A percentile compares a stretch with the other conserved stretches of the same genome.
phyloP scores from a whole-genome alignment of 352 stramenopile species.

The Phytophthora agathidicida region DNA sequence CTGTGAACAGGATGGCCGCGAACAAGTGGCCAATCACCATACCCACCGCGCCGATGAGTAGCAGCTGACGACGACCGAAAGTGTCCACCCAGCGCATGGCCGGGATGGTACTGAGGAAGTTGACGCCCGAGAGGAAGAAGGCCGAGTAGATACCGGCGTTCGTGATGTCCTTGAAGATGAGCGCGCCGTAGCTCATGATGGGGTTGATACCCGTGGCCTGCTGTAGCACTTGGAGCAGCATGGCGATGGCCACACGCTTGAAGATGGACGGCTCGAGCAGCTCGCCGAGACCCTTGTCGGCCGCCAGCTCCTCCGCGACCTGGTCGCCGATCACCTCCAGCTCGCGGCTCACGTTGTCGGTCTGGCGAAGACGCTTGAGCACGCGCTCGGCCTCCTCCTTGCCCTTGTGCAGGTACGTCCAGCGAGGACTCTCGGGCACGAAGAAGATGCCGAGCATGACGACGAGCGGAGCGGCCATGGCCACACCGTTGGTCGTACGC shows the following conservation, averaged over 20 bases:
- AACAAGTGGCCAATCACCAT: background rate
- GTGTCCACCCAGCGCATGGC: constrained; percentile 3
- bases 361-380: constrained; percentile 36
- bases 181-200: constrained; percentile 34
- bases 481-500: constrained; percentile 45
- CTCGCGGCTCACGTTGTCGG: constrained; percentile 33
- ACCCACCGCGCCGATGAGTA: background rate
- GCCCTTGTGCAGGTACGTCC: constrained; percentile 50
- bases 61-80: background rate
- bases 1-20: background rate
- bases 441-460: constrained; percentile 47
- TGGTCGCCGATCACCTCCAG: constrained; percentile 41
- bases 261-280: constrained; percentile 20
- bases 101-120: constrained; percentile 3
- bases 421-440: constrained; percentile 59
- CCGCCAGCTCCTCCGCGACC: constrained; percentile 32
- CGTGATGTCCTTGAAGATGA: no score
- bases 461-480: constrained; percentile 37
- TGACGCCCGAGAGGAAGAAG: constrained; percentile 9
- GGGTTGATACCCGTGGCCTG: constrained; percentile 37
- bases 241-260: constrained; percentile 30
- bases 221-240: constrained; percentile 41
- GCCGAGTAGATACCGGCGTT: no score
- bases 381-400: constrained; percentile 44
- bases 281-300: constrained; percentile 17